Base-by-base conservation (phyloP, 176 grass and related monocot species). In the Oropetium thomaeum region DNA sequence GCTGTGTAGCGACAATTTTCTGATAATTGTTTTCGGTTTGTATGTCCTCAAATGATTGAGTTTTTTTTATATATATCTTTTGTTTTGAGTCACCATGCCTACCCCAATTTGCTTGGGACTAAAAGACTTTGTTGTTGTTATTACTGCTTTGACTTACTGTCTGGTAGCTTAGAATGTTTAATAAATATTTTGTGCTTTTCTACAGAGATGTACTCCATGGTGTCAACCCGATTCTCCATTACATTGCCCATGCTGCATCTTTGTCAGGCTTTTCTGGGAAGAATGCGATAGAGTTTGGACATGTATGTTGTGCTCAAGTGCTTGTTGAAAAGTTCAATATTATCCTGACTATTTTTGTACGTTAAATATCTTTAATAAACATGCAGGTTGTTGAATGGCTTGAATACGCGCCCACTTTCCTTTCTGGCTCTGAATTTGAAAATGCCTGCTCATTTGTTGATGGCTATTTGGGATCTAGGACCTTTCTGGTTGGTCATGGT, bases 311-410 rank as follows among this genome's bases (percentile, higher is more conserved):
- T 58, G 16, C 4, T 75, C 32, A 41, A 70, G 10, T 69, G 10
- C 29, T 62, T 69, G 19, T 12, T 42, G 30, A 58, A 25, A 78
- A 26, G 4, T 38, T 68, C 58, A 19, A n/a, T 16, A 68, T 42
- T 55, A 9, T 58, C 16, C 2, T 66, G 20, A 41, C 55, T 29
- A 0, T 26, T 28, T 73, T 30, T 32, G 6, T 37, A 27, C 34
- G 55, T 25, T 75, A 10, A 71, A 40, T 65, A 25, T 20, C 70
- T 64, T 11, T 59, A 58, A 26, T 58, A 26, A 30, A 54, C 59
- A 73, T 62, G 55, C 38, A 96, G 92, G 85, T 89, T 82, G 83
- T 79, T 71, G 81, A 96, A 73, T 96, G 89, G 88, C 83, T 96
- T 13, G 86, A 89, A 32, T 96, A 87, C 58, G 84, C 80, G 15